These are phyloP conservation scores for Pseudopithomyces maydicus DNA, from an alignment of 2,329 filamentous ascomycete genomes.

Conservation along the genomic window DNA sequence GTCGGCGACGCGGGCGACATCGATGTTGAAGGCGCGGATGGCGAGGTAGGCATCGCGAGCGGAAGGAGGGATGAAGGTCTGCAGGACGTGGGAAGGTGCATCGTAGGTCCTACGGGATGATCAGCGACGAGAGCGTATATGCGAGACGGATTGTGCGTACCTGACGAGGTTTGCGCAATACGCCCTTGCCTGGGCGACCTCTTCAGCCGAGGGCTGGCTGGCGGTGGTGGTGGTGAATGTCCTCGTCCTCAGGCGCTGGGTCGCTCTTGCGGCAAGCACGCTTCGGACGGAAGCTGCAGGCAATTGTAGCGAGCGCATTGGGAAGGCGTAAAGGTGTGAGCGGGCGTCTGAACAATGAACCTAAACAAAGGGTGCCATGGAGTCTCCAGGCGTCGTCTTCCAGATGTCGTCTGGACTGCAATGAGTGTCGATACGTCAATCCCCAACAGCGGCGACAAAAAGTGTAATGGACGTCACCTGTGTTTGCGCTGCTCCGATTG, in stretches of 20 bases:
- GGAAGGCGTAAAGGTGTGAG: constrained; percentile 10
- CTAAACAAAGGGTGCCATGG: constrained; percentile 1
- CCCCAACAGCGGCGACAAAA: constrained; percentile 1
- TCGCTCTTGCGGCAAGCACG: constrained; percentile 10
- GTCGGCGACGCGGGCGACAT: constrained; percentile 88
- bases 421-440: not conserved
- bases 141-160: constrained; percentile 43
- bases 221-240: constrained; percentile 28
- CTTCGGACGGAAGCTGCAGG: constrained; percentile 24
- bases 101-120: constrained; percentile 72
- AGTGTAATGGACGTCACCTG: constrained; percentile 13
- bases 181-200: constrained; percentile 59
- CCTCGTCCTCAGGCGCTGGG: constrained; percentile 13
- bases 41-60: constrained; percentile 85
- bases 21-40: constrained; percentile 89
- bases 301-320: constrained; percentile 32
- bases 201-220: constrained; percentile 44
- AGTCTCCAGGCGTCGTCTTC: not conserved
- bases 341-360: not conserved
- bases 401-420: not conserved
- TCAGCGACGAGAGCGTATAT: constrained; percentile 7
- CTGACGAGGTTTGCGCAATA: constrained; percentile 65
- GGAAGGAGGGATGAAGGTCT: constrained; percentile 78
- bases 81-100: constrained; percentile 83
- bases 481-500: constrained; percentile 27